phyloP scores from a whole-genome alignment of 176 grass and related monocot genomes.

The Triticum turgidum region DNA sequence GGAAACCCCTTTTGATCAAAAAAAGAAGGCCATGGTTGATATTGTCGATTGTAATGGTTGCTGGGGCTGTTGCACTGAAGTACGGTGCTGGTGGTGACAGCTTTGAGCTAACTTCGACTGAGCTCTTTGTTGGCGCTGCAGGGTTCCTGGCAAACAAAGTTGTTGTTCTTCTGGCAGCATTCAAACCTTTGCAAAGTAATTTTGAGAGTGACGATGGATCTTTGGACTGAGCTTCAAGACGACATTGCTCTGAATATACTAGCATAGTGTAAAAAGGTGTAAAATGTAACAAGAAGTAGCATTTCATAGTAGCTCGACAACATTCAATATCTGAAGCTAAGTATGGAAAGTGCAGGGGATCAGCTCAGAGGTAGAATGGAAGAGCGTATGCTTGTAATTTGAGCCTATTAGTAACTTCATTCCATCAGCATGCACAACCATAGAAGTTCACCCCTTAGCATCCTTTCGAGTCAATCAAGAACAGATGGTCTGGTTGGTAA shows the following conservation, averaged over 20 bases:
- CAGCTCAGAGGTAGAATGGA: background rate
- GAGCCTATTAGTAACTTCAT: background rate
- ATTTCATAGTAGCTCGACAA: no score
- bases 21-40: conserved; percentile 73
- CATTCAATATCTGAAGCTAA: background rate
- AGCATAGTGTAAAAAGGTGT: no score
- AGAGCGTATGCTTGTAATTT: background rate
- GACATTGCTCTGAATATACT: no score
- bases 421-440: background rate
- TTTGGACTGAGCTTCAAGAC: background rate
- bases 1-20: no score
- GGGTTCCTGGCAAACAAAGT: conserved; percentile 72
- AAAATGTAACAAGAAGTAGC: no score
- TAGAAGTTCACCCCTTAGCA: background rate
- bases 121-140: conserved; percentile 61
- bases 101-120: conserved; percentile 42
- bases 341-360: background rate
- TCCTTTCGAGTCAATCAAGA: background rate
- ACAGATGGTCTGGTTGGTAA: background rate
- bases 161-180: conserved; percentile 67
- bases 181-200: conserved; percentile 76
- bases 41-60: conserved; percentile 49
- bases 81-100: conserved; percentile 53
- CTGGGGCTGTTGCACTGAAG: conserved; percentile 48
- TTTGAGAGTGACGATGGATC: conserved; percentile 34